phyloP scores from a whole-genome alignment of 306 rosid genomes.

The Malus domestica region DNA sequence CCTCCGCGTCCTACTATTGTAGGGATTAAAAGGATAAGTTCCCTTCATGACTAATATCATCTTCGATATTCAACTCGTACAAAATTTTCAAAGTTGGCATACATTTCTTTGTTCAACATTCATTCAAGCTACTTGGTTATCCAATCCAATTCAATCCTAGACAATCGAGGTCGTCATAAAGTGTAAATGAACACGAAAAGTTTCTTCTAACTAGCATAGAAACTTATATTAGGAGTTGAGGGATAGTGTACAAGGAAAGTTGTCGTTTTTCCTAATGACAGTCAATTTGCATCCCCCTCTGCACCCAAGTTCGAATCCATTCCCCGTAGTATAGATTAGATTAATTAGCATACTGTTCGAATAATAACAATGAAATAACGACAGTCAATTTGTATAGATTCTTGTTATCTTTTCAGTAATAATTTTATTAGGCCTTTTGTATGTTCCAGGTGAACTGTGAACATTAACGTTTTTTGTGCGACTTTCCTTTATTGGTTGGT shows the following conservation, averaged over 20 bases:
- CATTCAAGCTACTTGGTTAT: not conserved
- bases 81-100: not conserved
- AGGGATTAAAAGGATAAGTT: too few relatives aligned
- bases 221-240: not conserved
- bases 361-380: too few relatives aligned
- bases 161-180: not conserved
- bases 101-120: not conserved
- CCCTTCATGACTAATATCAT: not conserved
- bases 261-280: not conserved
- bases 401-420: not conserved
- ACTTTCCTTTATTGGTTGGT: not conserved
- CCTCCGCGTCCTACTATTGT: too few relatives aligned
- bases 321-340: not conserved
- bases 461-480: not conserved
- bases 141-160: not conserved
- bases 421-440: not conserved
- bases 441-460: not conserved
- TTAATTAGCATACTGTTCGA: too few relatives aligned
- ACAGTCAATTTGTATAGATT: not conserved
- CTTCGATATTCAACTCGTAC: not conserved
- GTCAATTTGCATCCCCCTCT: not conserved
- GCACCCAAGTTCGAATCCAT: not conserved
- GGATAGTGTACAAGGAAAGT: not conserved
- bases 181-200: not conserved
- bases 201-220: not conserved